Evolutionary conservation across 192 early-diverging fungal species (phyloP), one percentile per base, ranked within the genome.

Genomic region (Coemansia brasiliensis): DNA sequence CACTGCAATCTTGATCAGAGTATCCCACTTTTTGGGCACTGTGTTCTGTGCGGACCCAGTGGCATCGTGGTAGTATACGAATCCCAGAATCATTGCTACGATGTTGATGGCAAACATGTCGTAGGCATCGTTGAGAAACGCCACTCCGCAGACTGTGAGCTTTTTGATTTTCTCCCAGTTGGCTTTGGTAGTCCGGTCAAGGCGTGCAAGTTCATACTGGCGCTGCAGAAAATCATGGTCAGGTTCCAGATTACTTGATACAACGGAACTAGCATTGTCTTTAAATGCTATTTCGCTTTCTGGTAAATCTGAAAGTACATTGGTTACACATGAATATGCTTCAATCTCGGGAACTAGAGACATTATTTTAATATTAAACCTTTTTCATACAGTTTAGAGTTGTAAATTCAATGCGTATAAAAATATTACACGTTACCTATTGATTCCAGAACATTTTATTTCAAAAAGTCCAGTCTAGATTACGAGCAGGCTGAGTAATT

Each of bases 51-150:
- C 72, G 13, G 46, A 43, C 17, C 78, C 78, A 2, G 39, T 6
- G 12, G 76, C 65, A 18, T 78, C 59, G 43, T 60, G 42, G 40
- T 76, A 90, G 72, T 89, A 90, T 15, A 86, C 81, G 60, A 83
- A 87, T 4, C 85, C 86, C 24, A 94, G 73, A 85, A 98, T 98
- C 53, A 90, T 87, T n/a, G 92, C 83, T 15, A 90, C 89, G 55
- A 95, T 82, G 65, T 90, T 90, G 68, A 98, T 98, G 55, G 94
- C 86, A 61, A 95, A 95, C 45, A 93, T 85, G 83, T 98, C 95
- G 71, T 96, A 96, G n/a, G 93, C 87, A 79, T 98, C 93, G 55
- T 90, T 90, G 65, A 95, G 88, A 77, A 96, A 95, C 65, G 92
- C 89, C 25, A 88, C 83, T 57, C 89, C 89, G 39, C 87, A 85